Evolutionary conservation across 2,329 filamentous ascomycete genomes (phyloP), one percentile per base, ranked within the genome.

Genomic region (Podosphaera fusca): DNA sequence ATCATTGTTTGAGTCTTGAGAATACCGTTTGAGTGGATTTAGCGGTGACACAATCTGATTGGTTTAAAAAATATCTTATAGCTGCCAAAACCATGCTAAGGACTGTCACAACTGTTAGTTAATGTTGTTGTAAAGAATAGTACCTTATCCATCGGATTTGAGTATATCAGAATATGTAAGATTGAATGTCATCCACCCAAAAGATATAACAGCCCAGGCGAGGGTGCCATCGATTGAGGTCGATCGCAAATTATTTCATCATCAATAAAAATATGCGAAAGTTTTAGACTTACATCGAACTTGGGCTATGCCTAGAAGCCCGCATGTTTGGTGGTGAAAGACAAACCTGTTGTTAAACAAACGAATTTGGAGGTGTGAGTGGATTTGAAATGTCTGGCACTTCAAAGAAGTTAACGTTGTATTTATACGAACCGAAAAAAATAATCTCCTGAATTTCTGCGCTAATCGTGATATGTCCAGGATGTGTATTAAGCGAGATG

Each of bases 191-290:
- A 94, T 75, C 70, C 79, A 69, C 73, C 77, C 74, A 73, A 69
- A 73, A 76, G 83, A 82, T 88, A 82, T 83, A 77, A 82, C 84
- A 75, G 77, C 85, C 81, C 88, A 80, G 88, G 89, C 88, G 84
- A 84, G 87, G 81, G 85, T 74, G 77, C 87, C 87, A 89, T 80
- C 81, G 74, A 74, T 71, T 71, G 73, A 76, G 78, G 84, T 95
- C 88, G 94, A 90, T 90, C 88, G 89, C 88, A 95, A 95, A 95
- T 95, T 95, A 87, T 85, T 75, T 84, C 88, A 94, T 95, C 89
- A 86, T 84, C 69, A 63, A 65, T 59, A 66, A 59, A 42, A 45
- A 34, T 58, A 33, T 36, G 34, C 29, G 34, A 50, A 21, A 47
- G 30, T 30, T 29, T 7, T 34, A n/a, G 10, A 56, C 57, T 55